Percentiles rank a stretch among this genome's conserved stretches.
Evolutionary conservation across 164 flowering plant species (phyloP).

Genomic region (Santalum album): DNA sequence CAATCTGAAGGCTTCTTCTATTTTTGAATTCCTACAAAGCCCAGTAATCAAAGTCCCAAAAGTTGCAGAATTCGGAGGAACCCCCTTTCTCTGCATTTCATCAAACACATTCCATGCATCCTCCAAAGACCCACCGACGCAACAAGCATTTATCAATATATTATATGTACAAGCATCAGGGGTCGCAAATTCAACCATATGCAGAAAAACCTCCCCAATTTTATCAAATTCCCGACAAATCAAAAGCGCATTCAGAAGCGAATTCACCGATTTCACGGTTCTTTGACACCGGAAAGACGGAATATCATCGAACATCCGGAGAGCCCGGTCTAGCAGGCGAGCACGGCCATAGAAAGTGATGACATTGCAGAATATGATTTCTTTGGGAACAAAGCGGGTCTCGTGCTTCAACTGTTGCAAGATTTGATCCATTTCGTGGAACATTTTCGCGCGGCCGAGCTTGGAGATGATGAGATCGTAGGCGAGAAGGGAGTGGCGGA

Average conservation of each 20-base stretch:
- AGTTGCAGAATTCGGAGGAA: conserved; percentile 44
- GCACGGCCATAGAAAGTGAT: conserved; percentile 53
- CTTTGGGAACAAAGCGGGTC: conserved; percentile 39
- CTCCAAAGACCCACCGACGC: conserved; percentile 19
- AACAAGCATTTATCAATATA: conserved; percentile 49
- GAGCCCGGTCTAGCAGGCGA: conserved; percentile 31
- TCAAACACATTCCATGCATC: conserved; percentile 50
- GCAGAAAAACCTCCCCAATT: conserved; percentile 28
- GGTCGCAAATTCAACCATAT: conserved; percentile 16
- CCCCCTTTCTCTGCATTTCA: conserved; percentile 48
- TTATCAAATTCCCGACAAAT: conserved; percentile 33
- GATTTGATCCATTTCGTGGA: conserved; percentile 53
- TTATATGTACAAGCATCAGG: conserved; percentile 73
- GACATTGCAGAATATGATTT: conserved; percentile 54
- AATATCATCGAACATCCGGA: conserved; percentile 37
- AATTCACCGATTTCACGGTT: conserved; percentile 50
- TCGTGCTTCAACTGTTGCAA: conserved; percentile 42
- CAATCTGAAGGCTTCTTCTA: conserved; percentile 49
- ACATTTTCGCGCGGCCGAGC: conserved; percentile 72
- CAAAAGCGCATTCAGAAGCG: conserved; percentile 43
- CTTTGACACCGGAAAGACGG: conserved; percentile 43
- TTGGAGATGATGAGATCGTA: conserved; percentile 75
- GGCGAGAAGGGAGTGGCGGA: conserved; percentile 43
- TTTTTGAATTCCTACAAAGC: conserved; percentile 29
- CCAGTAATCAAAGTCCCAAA: conserved; percentile 50